Conservation (phyloP, 495 filamentous ascomycete genomes). For the Margaritispora aquatica region DNA sequence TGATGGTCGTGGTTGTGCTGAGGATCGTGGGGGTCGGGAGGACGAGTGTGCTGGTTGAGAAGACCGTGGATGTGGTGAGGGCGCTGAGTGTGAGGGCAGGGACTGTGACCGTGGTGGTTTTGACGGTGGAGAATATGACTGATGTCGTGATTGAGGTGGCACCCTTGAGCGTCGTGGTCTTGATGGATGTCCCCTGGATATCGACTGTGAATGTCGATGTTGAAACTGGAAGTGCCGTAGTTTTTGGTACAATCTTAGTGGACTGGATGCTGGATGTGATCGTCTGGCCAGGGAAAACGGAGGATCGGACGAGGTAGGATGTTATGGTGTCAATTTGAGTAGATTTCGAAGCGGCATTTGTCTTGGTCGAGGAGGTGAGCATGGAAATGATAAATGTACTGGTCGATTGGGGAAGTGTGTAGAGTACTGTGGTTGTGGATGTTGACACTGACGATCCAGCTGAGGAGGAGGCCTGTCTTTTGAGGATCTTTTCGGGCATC, state of each 20-base stretch:
- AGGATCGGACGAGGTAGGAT: neutral
- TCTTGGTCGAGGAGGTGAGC: neutral
- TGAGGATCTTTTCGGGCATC: neutral
- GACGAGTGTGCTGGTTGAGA: slow-evolving; percentile 9
- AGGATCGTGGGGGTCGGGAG: slow-evolving; percentile 34
- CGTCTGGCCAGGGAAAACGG: neutral
- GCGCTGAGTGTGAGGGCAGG: neutral
- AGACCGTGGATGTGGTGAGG: no score
- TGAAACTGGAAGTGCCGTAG: neutral
- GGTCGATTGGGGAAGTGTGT: neutral
- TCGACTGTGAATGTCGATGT: neutral
- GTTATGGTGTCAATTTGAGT: neutral
- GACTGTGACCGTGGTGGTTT: neutral
- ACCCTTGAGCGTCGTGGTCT: neutral
- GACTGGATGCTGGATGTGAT: neutral
- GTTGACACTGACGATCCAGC: neutral
- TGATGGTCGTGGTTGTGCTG: slow-evolving; percentile 34
- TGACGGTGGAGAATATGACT: slow-evolving; percentile 1
- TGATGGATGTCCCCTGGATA: slow-evolving; percentile 2
- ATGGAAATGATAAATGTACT: neutral
- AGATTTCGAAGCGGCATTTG: neutral
- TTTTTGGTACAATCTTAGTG: neutral
- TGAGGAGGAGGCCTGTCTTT: neutral
- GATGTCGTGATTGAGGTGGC: neutral
- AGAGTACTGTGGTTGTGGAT: neutral